phyloP scores from a whole-genome alignment of 352 stramenopile genomes.

The Phytopythium cucurbitacearum region DNA sequence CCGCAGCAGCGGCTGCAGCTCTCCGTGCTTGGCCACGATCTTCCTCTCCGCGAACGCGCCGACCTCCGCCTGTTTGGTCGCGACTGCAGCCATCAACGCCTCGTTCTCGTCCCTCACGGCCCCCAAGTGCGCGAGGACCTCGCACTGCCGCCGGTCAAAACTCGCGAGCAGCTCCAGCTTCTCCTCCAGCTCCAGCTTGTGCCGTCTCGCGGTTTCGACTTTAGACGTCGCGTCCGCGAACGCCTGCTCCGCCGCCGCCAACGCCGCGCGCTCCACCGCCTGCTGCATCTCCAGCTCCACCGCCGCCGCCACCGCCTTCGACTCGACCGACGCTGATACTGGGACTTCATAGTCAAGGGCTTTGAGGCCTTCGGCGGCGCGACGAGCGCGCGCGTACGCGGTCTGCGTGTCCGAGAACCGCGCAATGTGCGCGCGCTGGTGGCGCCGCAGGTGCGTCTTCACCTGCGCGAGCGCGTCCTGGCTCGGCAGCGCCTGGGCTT shows the following conservation, averaged over 20 bases:
- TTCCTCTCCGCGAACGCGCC: constrained; percentile 8
- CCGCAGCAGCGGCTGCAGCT: constrained; percentile 9
- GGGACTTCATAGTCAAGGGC: too few species aligned
- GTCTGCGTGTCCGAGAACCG: constrained; percentile 30
- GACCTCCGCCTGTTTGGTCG: constrained; percentile 18
- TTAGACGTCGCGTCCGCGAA: constrained; percentile 15
- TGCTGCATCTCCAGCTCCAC: constrained; percentile 28
- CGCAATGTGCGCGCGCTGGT: constrained; percentile 36
- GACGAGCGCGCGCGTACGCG: constrained; percentile 11
- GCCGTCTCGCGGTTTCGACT: constrained; percentile 14
- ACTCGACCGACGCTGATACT: too few species aligned
- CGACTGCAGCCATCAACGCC: constrained; percentile 13
- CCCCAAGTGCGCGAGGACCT: constrained; percentile 29
- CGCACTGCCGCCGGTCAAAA: constrained; percentile 34
- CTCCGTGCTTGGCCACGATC: constrained; percentile 3
- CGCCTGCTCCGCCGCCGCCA: constrained; percentile 11
- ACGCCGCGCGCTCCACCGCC: constrained; percentile 14
- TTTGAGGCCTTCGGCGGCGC: too few species aligned
- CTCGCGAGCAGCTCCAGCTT: constrained; percentile 36
- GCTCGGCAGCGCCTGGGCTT: constrained; percentile 22
- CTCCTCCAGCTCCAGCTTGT: constrained; percentile 32
- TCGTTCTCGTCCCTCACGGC: constrained; percentile 25
- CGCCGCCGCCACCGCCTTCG: constrained; percentile 3
- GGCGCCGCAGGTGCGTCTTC: constrained; percentile 25
- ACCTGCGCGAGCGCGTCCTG: constrained; percentile 38